Percentiles rank a stretch among this genome's conserved stretches.
Conservation (phyloP, 805 yeast genomes). For the Komagataella kurtzmanii region DNA sequence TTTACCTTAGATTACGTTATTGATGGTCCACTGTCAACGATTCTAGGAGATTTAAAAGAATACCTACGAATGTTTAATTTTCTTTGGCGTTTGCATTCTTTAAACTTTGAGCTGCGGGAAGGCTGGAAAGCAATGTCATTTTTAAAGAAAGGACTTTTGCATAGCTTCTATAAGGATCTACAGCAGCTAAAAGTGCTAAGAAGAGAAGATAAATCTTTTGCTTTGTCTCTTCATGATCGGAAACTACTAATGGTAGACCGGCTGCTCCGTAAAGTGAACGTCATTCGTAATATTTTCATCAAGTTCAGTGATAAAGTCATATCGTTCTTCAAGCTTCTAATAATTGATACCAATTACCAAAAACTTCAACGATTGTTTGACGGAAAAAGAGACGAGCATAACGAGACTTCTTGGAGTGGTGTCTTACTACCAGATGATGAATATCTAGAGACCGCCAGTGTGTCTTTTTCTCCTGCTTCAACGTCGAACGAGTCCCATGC, state of each 20-base stretch:
- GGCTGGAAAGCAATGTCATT: slow-evolving; percentile 30
- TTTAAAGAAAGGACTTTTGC: slow-evolving; percentile 13
- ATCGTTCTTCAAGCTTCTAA: slow-evolving; percentile 28
- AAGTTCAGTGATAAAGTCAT: slow-evolving; percentile 27
- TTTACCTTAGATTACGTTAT: slow-evolving; percentile 72
- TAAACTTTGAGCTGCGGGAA: slow-evolving; percentile 33
- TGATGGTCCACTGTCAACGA: slow-evolving; percentile 34
- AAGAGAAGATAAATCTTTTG: slow-evolving; percentile 3
- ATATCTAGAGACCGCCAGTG: slow-evolving; percentile 1
- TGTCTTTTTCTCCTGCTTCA: background rate
- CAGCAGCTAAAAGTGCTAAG: slow-evolving; percentile 6
- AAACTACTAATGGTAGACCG: slow-evolving; percentile 11
- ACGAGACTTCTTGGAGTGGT: slow-evolving; percentile 5
- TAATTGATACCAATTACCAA: slow-evolving; percentile 26
- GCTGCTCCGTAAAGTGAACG: slow-evolving; percentile 17
- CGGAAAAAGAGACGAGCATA: slow-evolving; percentile 5
- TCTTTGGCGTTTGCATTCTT: slow-evolving; percentile 65
- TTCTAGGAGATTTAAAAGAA: slow-evolving; percentile 42
- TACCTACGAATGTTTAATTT: slow-evolving; percentile 78
- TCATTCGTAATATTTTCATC: slow-evolving; percentile 23
- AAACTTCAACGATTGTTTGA: slow-evolving; percentile 13
- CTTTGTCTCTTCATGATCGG: slow-evolving; percentile 4
- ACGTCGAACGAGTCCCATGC: slow-evolving; percentile 5
- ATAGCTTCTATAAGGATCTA: slow-evolving; percentile 5
- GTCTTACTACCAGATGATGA: background rate